Percentiles rank a stretch among this genome's conserved stretches.
Evolutionary conservation across 495 filamentous ascomycete genomes (phyloP).

Genomic region (Penicillium canariense): DNA sequence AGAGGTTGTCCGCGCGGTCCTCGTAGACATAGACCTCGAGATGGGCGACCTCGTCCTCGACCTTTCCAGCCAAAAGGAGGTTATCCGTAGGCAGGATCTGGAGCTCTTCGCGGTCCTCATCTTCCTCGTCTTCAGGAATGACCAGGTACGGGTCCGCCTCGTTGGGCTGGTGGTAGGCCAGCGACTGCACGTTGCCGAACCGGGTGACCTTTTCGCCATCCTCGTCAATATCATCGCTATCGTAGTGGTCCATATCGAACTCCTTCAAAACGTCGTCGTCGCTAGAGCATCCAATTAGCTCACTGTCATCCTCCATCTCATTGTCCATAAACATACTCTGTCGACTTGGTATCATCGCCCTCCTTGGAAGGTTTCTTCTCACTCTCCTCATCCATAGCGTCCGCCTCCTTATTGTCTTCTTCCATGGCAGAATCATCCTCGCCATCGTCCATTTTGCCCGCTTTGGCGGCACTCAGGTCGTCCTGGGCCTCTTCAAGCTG

Average conservation of each 20-base stretch:
- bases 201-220: conserved; percentile 73
- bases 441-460: conserved; percentile 33
- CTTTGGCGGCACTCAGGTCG: conserved; percentile 69
- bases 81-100: conserved; percentile 93
- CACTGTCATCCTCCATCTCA: not conserved
- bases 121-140: conserved; percentile 68
- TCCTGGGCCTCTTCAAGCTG: conserved; percentile 91
- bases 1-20: conserved; percentile 89
- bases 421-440: conserved; percentile 28
- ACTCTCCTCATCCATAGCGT: conserved; percentile 23
- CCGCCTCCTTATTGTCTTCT: conserved; percentile 31
- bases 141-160: conserved; percentile 96
- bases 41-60: conserved; percentile 96
- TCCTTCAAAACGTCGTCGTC: conserved; percentile 89
- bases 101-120: conserved; percentile 90
- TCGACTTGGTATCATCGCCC: conserved; percentile 12
- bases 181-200: conserved; percentile 90
- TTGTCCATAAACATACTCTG: conserved; percentile 21
- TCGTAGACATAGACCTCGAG: conserved; percentile 98
- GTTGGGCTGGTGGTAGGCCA: conserved; percentile 91
- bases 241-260: conserved; percentile 94
- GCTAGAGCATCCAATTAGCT: conserved; percentile 35
- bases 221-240: conserved; percentile 71
- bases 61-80: conserved; percentile 82
- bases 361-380: conserved; percentile 25